Evolutionary conservation across 2,329 filamentous ascomycete species (phyloP).

Genomic region (Colletotrichum acutatum): DNA sequence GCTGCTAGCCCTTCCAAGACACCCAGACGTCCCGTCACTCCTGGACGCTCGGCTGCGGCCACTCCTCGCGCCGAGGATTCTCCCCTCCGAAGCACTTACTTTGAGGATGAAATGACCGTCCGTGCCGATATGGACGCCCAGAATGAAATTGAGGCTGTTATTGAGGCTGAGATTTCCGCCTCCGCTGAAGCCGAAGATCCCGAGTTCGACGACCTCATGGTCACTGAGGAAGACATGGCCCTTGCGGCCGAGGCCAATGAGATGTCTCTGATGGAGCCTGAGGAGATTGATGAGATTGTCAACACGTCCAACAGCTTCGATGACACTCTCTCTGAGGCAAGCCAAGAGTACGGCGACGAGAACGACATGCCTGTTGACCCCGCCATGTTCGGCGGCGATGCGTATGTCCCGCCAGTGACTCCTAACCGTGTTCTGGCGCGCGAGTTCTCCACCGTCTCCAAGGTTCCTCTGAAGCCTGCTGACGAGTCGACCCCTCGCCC

Average conservation of each 20-base stretch:
- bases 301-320: slow-evolving; percentile 49
- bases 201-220: slow-evolving; percentile 57
- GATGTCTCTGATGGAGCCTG: slow-evolving; percentile 65
- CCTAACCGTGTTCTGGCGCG: slow-evolving; percentile 64
- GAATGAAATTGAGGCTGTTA: slow-evolving; percentile 45
- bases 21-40: slow-evolving; percentile 27
- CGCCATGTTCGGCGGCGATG: slow-evolving; percentile 46
- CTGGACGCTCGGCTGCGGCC: slow-evolving; percentile 3
- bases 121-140: slow-evolving; percentile 48
- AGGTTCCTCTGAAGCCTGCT: slow-evolving; percentile 78
- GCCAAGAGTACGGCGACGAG: slow-evolving; percentile 75
- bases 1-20: slow-evolving; percentile 65
- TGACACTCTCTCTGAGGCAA: slow-evolving; percentile 67
- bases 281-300: slow-evolving; percentile 49
- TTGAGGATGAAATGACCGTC: slow-evolving; percentile 70
- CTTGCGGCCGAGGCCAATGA: slow-evolving; percentile 69
- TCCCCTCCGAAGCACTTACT: slow-evolving; percentile 61
- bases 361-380: slow-evolving; percentile 69
- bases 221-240: slow-evolving; percentile 67
- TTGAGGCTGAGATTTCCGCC: slow-evolving; percentile 47
- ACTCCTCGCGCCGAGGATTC: slow-evolving; percentile 45
- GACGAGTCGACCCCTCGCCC: slow-evolving; percentile 65
- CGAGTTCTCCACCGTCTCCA: slow-evolving; percentile 79
- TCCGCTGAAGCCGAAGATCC: slow-evolving; percentile 43
- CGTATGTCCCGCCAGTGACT: slow-evolving; percentile 59